Evolutionary conservation across 1,284 basidiomycete species (phyloP).

Genomic region (Ustilago crameri): DNA sequence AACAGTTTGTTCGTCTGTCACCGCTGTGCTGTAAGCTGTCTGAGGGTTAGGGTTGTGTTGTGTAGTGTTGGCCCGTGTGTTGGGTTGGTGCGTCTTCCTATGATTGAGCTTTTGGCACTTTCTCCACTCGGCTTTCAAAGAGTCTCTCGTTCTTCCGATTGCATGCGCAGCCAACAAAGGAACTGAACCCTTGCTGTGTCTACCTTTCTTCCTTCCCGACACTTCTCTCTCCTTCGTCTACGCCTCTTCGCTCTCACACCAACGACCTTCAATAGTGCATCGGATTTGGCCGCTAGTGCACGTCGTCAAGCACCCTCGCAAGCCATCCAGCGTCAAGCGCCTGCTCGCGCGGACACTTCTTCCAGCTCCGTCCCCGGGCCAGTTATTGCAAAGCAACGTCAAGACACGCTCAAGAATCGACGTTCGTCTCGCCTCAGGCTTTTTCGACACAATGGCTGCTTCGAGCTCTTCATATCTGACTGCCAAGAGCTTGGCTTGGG

Average conservation of each 20-base stretch:
- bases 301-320: too few species aligned
- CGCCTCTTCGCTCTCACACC: too few species aligned
- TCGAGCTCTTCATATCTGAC: slow-evolving; percentile 36
- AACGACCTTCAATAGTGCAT: too few species aligned
- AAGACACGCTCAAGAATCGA: not conserved
- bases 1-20: not conserved
- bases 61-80: not conserved
- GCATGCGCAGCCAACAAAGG: slow-evolving; percentile 16
- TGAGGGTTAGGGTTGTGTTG: too few species aligned
- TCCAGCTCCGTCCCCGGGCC: not conserved
- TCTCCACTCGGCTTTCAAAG: slow-evolving; percentile 15
- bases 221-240: too few species aligned
- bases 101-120: not conserved
- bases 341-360: too few species aligned
- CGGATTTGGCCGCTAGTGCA: too few species aligned
- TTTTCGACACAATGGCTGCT: slow-evolving; percentile 15
- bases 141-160: slow-evolving; percentile 29
- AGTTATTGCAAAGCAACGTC: not conserved
- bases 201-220: not conserved
- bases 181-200: slow-evolving; percentile 21
- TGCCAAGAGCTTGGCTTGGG: slow-evolving; percentile 43
- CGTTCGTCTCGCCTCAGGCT: not conserved
- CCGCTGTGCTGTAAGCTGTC: too few species aligned
- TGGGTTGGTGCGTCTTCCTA: too few species aligned
- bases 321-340: too few species aligned